Percentiles rank a stretch among this genome's conserved stretches.
Conservation (phyloP, 805 yeast genomes). For the Cyberlindnera euphorbiae region DNA sequence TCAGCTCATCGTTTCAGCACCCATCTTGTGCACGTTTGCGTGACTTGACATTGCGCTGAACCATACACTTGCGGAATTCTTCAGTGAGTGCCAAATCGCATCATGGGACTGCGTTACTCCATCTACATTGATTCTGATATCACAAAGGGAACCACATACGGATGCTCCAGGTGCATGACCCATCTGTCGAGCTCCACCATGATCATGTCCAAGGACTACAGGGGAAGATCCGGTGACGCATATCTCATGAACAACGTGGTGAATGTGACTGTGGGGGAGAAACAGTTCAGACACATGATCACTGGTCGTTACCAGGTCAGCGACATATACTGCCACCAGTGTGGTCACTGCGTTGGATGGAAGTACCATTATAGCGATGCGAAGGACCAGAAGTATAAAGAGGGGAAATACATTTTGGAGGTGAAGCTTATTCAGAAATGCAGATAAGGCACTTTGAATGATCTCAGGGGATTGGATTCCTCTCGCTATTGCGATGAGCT, state of each 20-base stretch:
- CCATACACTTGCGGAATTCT: background rate
- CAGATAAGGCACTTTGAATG: conserved; percentile 3
- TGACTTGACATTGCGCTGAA: too few species aligned
- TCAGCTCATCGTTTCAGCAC: too few species aligned
- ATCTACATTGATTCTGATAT: conserved; percentile 34
- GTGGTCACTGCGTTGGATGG: conserved; percentile 57
- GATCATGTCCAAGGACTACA: conserved; percentile 41
- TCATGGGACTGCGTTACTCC: conserved; percentile 46
- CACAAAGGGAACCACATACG: conserved; percentile 29
- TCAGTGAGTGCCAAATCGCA: too few species aligned
- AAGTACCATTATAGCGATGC: conserved; percentile 46
- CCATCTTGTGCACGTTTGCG: too few species aligned
- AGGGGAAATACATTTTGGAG: conserved; percentile 49
- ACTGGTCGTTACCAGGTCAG: conserved; percentile 57
- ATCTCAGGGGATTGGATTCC: background rate
- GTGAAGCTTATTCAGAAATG: conserved; percentile 32
- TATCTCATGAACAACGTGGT: conserved; percentile 47
- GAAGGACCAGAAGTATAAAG: conserved; percentile 49
- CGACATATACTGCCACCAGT: conserved; percentile 52
- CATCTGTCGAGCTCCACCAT: conserved; percentile 34
- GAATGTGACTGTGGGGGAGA: conserved; percentile 35
- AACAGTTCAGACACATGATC: conserved; percentile 40
- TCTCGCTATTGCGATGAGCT: background rate
- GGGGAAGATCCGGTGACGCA: conserved; percentile 59
- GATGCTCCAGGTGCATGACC: conserved; percentile 36